Base-by-base conservation (phyloP, 345 rosid genomes). In the Carallia pectinifolia region DNA sequence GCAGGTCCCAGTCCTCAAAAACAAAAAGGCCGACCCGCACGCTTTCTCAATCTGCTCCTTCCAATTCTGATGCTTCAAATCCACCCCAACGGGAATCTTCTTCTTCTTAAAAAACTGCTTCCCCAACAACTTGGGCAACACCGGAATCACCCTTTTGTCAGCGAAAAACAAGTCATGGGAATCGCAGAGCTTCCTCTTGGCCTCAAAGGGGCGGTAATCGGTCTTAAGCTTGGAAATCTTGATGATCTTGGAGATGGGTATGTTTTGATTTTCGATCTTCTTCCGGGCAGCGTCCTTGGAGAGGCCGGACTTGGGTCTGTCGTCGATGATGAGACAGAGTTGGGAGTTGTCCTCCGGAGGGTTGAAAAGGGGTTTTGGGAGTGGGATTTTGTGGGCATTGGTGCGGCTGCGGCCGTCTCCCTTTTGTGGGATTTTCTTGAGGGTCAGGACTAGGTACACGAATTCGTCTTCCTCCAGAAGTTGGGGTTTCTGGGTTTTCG, bases 71-170 rank as follows among this genome's bases (percentile, higher is more conserved):
- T 91, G 92, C 73, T 76, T 82, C 84, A 90, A 84, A 72, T 91
- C 87, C 19, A 91, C 36, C 6, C 84, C 82, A 37, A 87, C 75
- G 0, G 94, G 97, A 63, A 87, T 81, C 88, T 85, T 91, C 86
- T 86, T 91, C 68, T 81, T 89, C 75, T 74, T 75, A 30, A 84
- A 89, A 53, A 91, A 91, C 10, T 87, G 89, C 79, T 87, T 91
- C 72, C 94, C 97, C 62, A 91, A 62, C 79, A 91, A 70, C 82
- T 88, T 87, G 33, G 97, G 97, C 74, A 91, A 81, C 58, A 91
- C 68, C 1, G 89, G 89, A 62, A 85, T 48, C 65, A 85, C 76
- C 72, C 87, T 77, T 70, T 68, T 79, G 58, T 85, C 89, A 0
- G 87, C 85, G 12, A 85, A 77, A 60, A 85, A 83, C 83, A 83